Evolutionary conservation across 2,329 filamentous ascomycete genomes (phyloP), one percentile per base, ranked within the genome.

Genomic region (Ophidiomyces ophidiicola): DNA sequence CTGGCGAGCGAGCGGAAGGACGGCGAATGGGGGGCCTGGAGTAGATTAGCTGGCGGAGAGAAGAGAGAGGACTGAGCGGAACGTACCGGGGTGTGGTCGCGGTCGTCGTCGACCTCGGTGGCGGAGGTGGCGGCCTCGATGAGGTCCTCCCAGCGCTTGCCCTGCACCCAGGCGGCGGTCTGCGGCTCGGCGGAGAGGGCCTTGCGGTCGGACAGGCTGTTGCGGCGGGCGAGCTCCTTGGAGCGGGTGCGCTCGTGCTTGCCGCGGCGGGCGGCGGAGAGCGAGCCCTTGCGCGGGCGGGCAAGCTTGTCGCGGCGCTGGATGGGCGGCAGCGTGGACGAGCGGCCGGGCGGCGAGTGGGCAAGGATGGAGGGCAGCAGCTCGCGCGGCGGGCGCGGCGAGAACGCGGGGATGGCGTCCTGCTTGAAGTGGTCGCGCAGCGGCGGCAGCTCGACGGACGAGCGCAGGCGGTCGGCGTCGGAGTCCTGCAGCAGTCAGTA

Each of bases 51-150:
- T 25, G 42, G 47, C 50, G 50, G 45, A 50, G 51, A 46, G 51
- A 48, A 51, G 48, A 32, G 15, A 30, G 26, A 24, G 18, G 12
- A 24, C n/a, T 33, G 32, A 32, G 28, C 15, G 41, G 44, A 51
- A 70, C 78, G 70, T 73, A 92, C 83, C 54, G 83, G 83, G 57
- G 84, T 92, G 57, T 88, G 75, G 60, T 94, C 87, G 55, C 73
- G 66, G 48, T 87, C 86, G 58, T 93, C 85, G 55, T 90, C 73
- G 52, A 80, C 88, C 63, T 93, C 87, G 2, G 85, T 92, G 19
- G 87, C 86, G 45, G 85, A 94, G 21, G 88, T 86, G 39, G 83
- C 88, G 37, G 88, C 88, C 61, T 94, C 87, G 48, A 96, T 92
- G 44, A 96, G 70, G 60, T 96, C 88, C 61, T 94, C 85, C 90